phyloP scores from a whole-genome alignment of 306 rosid genomes.

The Pterocarpus macrocarpus region DNA sequence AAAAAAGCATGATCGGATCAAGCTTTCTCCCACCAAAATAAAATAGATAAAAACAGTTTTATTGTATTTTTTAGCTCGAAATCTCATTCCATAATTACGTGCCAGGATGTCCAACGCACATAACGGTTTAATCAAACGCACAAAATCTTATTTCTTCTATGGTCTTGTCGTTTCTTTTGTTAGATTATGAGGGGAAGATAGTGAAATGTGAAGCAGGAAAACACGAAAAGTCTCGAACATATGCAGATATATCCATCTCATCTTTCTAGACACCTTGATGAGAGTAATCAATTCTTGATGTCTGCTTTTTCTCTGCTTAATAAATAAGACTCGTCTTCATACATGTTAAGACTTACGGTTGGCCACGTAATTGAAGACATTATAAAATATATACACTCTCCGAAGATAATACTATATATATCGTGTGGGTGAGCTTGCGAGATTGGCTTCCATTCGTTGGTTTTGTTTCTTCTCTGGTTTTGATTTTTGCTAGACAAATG shows the following conservation, averaged over 20 bases:
- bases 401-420: neutral
- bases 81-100: conserved; percentile 59
- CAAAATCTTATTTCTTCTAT: conserved; percentile 71
- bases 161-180: conserved; percentile 69
- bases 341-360: conserved; percentile 20
- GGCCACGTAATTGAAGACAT: conserved; percentile 42
- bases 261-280: conserved; percentile 1
- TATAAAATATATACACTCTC: neutral
- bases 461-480: conserved; percentile 49
- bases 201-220: conserved; percentile 29
- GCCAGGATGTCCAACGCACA: conserved; percentile 68
- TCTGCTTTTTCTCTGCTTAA: neutral
- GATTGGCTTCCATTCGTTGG: conserved; percentile 46
- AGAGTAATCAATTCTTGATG: neutral
- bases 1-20: conserved; percentile 53
- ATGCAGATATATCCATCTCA: conserved; percentile 31
- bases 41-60: conserved; percentile 10
- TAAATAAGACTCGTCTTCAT: neutral
- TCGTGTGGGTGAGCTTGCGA: conserved; percentile 47
- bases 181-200: conserved; percentile 37
- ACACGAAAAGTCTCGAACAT: conserved; percentile 50
- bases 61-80: conserved; percentile 32
- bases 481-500: conserved; percentile 32
- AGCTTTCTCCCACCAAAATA: conserved; percentile 41
- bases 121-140: conserved; percentile 52